Conservation (phyloP, 2,329 filamentous ascomycete species). For the Diplodia corticola region DNA sequence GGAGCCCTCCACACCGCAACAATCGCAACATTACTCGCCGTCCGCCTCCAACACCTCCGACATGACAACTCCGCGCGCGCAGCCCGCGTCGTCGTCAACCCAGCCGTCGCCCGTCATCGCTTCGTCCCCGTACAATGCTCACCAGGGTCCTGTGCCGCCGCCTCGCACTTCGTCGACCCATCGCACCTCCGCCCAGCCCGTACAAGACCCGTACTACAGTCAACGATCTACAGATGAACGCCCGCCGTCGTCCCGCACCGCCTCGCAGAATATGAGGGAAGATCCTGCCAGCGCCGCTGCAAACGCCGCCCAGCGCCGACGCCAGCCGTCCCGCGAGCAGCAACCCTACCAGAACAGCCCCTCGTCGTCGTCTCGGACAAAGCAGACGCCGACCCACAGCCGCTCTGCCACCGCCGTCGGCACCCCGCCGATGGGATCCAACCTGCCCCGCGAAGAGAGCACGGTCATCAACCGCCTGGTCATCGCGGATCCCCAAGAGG, state of each 20-base stretch:
- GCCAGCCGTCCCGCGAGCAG: constrained; percentile 44
- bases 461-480: constrained; percentile 76
- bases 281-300: constrained; percentile 29
- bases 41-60: constrained; percentile 37
- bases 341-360: constrained; percentile 36
- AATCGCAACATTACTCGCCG: constrained; percentile 38
- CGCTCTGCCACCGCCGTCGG: constrained; percentile 53
- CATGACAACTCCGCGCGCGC: constrained; percentile 45
- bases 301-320: constrained; percentile 45
- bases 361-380: constrained; percentile 35
- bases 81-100: constrained; percentile 44
- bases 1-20: constrained; percentile 34
- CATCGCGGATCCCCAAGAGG: constrained; percentile 72
- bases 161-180: constrained; percentile 79
- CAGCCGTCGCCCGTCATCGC: constrained; percentile 46
- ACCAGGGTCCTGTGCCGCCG: constrained; percentile 62
- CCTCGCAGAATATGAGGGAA: constrained; percentile 27
- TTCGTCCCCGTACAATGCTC: constrained; percentile 57
- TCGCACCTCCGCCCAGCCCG: constrained; percentile 41
- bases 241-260: constrained; percentile 30
- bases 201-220: constrained; percentile 27
- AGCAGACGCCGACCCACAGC: constrained; percentile 36
- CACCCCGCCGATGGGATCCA: constrained; percentile 52
- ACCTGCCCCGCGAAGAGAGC: constrained; percentile 72
- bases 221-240: constrained; percentile 30